A percentile compares a stretch with the other conserved stretches of the same genome.
Conservation (phyloP, 148 eudicot genomes). For the Simmondsia chinensis region DNA sequence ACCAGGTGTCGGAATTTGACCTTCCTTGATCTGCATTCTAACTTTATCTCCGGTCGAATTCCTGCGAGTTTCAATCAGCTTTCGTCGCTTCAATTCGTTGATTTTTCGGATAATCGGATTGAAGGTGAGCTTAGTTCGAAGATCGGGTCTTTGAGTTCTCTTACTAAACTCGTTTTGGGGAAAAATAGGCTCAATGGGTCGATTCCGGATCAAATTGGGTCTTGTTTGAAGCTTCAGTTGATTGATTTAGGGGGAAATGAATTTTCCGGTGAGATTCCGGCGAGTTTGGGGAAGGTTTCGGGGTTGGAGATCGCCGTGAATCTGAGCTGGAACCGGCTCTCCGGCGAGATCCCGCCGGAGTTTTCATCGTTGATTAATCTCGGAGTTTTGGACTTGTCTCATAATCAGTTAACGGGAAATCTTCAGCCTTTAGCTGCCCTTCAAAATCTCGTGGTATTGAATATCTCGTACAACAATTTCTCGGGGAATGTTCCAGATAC, state of each 20-base stretch:
- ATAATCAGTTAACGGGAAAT: slow-evolving; percentile 64
- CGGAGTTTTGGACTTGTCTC: slow-evolving; percentile 71
- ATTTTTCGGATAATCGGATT: slow-evolving; percentile 60
- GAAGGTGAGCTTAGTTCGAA: slow-evolving; percentile 44
- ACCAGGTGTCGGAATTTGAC: slow-evolving; percentile 72
- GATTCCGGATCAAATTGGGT: slow-evolving; percentile 59
- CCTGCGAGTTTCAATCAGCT: slow-evolving; percentile 43
- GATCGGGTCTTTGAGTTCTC: slow-evolving; percentile 58
- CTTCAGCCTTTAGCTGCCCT: slow-evolving; percentile 35
- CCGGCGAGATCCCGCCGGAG: slow-evolving; percentile 67
- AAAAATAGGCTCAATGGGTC: slow-evolving; percentile 53
- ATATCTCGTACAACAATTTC: slow-evolving; percentile 62
- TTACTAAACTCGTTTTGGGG: slow-evolving; percentile 61
- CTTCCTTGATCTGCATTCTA: slow-evolving; percentile 74
- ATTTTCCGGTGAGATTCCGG: slow-evolving; percentile 64
- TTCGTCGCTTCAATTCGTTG: slow-evolving; percentile 50
- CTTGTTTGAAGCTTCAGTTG: slow-evolving; percentile 73
- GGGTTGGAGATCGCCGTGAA: slow-evolving; percentile 76
- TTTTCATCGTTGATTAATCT: slow-evolving; percentile 56
- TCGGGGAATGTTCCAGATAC: slow-evolving; percentile 67
- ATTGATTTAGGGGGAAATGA: slow-evolving; percentile 59
- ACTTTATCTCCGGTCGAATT: slow-evolving; percentile 52
- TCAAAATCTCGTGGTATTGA: slow-evolving; percentile 69
- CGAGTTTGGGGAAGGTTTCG: slow-evolving; percentile 61
- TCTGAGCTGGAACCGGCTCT: slow-evolving; percentile 67